phyloP scores from a whole-genome alignment of 2,329 filamentous ascomycete genomes.

The Catunica adiposa region DNA sequence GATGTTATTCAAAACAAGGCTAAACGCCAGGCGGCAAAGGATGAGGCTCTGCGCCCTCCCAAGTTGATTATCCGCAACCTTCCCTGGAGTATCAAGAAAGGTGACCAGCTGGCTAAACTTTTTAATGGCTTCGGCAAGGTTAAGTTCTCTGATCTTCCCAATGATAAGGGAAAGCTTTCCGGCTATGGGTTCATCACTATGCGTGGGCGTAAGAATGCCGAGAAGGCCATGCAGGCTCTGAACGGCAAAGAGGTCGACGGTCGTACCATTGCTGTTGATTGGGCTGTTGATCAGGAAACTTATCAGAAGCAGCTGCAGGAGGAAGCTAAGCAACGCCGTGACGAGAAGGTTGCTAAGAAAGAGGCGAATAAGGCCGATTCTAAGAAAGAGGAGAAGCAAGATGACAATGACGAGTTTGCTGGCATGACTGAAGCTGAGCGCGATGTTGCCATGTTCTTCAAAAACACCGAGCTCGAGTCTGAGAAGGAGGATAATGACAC shows the following conservation, averaged over 20 bases:
- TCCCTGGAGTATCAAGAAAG: conserved; percentile 85
- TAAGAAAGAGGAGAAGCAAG: conserved; percentile 25
- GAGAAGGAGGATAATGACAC: conserved; percentile 36
- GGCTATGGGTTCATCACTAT: conserved; percentile 91
- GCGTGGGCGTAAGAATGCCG: conserved; percentile 75
- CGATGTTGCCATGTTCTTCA: conserved; percentile 35
- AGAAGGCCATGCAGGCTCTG: conserved; percentile 66
- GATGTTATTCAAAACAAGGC: conserved; percentile 30
- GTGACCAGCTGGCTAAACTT: conserved; percentile 60
- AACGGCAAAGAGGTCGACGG: conserved; percentile 88
- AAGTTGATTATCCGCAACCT: conserved; percentile 84
- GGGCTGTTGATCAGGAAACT: conserved; percentile 80
- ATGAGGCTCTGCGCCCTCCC: conserved; percentile 43
- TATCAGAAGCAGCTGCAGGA: conserved; percentile 52
- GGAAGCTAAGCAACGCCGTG: conserved; percentile 18
- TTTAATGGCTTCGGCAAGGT: conserved; percentile 87
- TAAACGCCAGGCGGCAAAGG: conserved; percentile 38
- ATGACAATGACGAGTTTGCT: conserved; percentile 17
- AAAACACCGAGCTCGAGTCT: conserved; percentile 40
- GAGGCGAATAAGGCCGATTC: conserved; percentile 23
- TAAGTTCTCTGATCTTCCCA: conserved; percentile 71
- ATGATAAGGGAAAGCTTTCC: conserved; percentile 55
- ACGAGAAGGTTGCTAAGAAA: conserved; percentile 23
- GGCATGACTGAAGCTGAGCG: conserved; percentile 25
- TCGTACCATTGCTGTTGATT: conserved; percentile 80